phyloP scores from a whole-genome alignment of 495 filamentous ascomycete species.

The Podospora sp. region DNA sequence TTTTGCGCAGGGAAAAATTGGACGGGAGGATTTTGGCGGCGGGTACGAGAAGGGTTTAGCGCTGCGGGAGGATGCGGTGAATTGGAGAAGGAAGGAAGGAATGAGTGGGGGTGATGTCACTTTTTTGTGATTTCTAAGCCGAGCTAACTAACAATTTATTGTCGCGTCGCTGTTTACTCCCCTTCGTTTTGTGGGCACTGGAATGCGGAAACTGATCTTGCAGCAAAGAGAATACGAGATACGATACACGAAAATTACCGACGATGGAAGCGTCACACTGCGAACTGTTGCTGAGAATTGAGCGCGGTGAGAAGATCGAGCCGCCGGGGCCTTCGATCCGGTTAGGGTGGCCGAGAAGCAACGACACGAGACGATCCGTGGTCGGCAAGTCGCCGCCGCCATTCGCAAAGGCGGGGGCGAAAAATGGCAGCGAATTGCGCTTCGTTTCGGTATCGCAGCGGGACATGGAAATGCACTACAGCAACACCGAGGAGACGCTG shows the following conservation, averaged over 20 bases:
- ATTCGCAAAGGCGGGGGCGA: no score
- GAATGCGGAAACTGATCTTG: no score
- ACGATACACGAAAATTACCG: not conserved
- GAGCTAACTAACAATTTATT: no score
- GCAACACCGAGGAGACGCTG: not conserved
- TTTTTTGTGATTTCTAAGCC: no score
- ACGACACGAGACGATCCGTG: not conserved
- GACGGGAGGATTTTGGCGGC: no score
- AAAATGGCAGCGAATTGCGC: not conserved
- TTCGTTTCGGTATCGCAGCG: not conserved
- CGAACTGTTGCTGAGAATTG: not conserved
- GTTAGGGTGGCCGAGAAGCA: not conserved
- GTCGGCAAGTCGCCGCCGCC: not conserved
- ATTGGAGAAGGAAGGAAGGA: no score
- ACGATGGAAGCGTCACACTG: not conserved
- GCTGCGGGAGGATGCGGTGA: no score
- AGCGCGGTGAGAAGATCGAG: not conserved
- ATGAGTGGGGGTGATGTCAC: no score
- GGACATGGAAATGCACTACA: conserved; percentile 12
- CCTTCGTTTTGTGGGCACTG: no score
- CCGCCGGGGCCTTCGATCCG: not conserved
- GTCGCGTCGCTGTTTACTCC: no score
- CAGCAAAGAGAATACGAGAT: no score
- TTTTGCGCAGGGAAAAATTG: not conserved
- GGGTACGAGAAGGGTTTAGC: no score